Evolutionary conservation across 345 rosid genomes (phyloP), one percentile per base, ranked within the genome.

Genomic region (Aquilaria malaccensis): DNA sequence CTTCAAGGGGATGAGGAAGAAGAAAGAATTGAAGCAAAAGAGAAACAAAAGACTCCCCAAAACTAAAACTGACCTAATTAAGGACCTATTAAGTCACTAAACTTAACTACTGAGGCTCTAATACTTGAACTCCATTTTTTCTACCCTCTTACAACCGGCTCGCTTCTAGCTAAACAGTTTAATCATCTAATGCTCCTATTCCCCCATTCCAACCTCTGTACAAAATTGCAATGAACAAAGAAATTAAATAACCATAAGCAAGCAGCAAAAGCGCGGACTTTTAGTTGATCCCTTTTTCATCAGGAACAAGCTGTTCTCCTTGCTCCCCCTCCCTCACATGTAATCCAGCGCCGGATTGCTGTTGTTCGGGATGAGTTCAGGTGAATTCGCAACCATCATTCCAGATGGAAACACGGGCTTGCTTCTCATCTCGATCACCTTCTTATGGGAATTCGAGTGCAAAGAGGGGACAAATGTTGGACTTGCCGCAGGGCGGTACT

Each of bases 361-460:
- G 13, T 66, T 56, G 55, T 80, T 82, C 10, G 94, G 86, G 63
- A 79, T 77, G 68, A 79, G 56, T 67, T 70, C 81, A 2, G 73
- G 76, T 1, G 69, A 63, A 63, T 62, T 63, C 50, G 60, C 13
- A 29, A 58, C 65, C 66, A 72, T 70, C 45, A 65, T 33, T 47
- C 46, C 52, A 2, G 58, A 13, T 14, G 67, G 73, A 15, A 55
- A 32, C 15, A 50, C 74, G 2, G 7, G 15, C 74, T 80, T 95
- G 85, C 5, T 76, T 73, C 99, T 83, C 97, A 91, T 95, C 68
- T 91, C 97, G 10, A 90, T 54, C 31, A 95, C 99, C 71, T 86
- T 95, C 91, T 84, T 91, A 60, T 95, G 99, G 4, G 96, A 91
- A 80, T 91, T 95, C 63, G 99, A 95, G 77, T 95, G 99, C 61